Conservation (phyloP, 345 rosid species). For the Citrus reticulata region DNA sequence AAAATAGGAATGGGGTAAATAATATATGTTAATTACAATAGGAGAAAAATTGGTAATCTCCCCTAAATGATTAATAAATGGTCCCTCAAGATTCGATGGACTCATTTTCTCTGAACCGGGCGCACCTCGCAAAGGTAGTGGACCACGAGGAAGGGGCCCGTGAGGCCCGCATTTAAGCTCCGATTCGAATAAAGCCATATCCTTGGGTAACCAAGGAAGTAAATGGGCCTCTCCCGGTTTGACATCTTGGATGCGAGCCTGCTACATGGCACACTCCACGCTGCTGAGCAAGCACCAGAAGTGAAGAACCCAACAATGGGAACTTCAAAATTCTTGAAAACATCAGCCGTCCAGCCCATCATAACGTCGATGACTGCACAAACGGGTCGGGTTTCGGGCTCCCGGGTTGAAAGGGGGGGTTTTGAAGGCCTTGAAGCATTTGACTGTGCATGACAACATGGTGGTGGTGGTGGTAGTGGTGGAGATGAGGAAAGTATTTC, state of each 20-base stretch:
- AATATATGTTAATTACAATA: rapidly evolving
- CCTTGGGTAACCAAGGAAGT: constrained; percentile 14
- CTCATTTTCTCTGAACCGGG: not conserved
- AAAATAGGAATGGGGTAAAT: rapidly evolving
- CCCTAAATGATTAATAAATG: no score
- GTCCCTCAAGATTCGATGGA: no score
- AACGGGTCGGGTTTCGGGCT: not conserved
- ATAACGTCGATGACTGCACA: constrained; percentile 42
- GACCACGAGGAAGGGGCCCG: no score
- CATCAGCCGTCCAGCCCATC: constrained; percentile 27
- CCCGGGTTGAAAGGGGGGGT: constrained; percentile 20
- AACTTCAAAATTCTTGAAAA: constrained; percentile 6
- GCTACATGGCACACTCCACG: constrained; percentile 29
- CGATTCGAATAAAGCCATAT: constrained; percentile 5
- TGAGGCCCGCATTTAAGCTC: rapidly evolving
- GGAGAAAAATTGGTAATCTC: rapidly evolving
- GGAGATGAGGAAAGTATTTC: constrained; percentile 15
- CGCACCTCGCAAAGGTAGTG: no score
- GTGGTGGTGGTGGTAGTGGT: not conserved
- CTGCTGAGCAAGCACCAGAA: constrained; percentile 31
- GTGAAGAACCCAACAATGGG: constrained; percentile 27
- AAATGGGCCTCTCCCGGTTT: constrained; percentile 26
- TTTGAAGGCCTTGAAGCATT: constrained; percentile 15
- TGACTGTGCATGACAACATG: not conserved
- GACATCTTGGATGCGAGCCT: constrained; percentile 10